Evolutionary conservation across 768 basidiomycete genomes (phyloP).

Genomic region (Lactarius hengduanensis): DNA sequence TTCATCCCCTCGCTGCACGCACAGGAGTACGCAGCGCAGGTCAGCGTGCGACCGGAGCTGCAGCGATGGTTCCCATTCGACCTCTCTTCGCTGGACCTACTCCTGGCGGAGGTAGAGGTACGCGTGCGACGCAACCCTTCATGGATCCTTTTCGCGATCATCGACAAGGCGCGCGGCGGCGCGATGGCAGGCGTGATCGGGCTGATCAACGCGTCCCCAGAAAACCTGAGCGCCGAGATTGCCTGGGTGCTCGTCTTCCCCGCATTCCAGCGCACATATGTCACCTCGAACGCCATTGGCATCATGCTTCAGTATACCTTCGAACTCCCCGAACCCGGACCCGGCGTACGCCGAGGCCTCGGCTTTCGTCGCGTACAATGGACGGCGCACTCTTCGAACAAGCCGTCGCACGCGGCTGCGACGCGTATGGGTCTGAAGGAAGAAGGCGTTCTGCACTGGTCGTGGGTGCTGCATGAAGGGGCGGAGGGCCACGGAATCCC

Average conservation of each 20-base stretch:
- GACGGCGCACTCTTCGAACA: conserved; percentile 41
- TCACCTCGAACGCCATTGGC: conserved; percentile 34
- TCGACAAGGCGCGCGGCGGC: conserved; percentile 41
- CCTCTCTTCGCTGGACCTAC: conserved; percentile 26
- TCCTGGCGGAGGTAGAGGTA: conserved; percentile 32
- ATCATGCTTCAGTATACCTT: conserved; percentile 43
- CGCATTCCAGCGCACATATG: conserved; percentile 20
- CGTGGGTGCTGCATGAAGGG: conserved; percentile 33
- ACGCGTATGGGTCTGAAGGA: conserved; percentile 46
- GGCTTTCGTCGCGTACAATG: conserved; percentile 51
- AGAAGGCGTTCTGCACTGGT: conserved; percentile 46
- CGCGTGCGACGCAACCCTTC: conserved; percentile 27
- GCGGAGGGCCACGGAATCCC: conserved; percentile 14
- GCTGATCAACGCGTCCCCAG: conserved; percentile 30
- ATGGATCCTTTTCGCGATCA: conserved; percentile 38
- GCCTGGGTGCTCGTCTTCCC: conserved; percentile 18
- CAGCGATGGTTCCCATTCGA: conserved; percentile 38
- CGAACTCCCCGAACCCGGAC: conserved; percentile 24
- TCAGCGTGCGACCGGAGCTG: conserved; percentile 32
- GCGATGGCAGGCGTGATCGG: conserved; percentile 42
- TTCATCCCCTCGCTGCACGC: conserved; percentile 42
- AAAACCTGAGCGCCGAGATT: conserved; percentile 13
- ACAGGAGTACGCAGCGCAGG: conserved; percentile 32
- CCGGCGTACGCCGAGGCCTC: conserved; percentile 34
- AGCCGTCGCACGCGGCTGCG: conserved; percentile 40